Base-by-base conservation (phyloP, 1,284 basidiomycete genomes). In the Chondrostereum purpureum region DNA sequence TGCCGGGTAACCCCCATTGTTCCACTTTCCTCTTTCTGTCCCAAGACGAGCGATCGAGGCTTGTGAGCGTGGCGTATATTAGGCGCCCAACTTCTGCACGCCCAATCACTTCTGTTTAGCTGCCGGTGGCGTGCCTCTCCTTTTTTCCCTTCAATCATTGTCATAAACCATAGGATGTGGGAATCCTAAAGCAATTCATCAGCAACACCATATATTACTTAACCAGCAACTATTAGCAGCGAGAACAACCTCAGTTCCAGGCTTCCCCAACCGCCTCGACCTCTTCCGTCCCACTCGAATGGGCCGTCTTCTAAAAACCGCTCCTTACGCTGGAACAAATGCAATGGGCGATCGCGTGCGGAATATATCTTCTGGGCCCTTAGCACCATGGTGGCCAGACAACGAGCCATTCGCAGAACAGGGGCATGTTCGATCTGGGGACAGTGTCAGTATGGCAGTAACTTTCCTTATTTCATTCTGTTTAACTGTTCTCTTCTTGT, bases 301-400 rank as follows among this genome's bases (percentile, higher is more conserved):
- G 34, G 59, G n/a, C n/a, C n/a, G n/a, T n/a, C n/a, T n/a, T n/a
- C n/a, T n/a, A n/a, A n/a, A 80, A 83, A 49, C 83, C 82, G 16
- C 68, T 86, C 38, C 73, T 90, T 48, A 89, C 88, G 3, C 83
- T 13, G 87, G 87, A 0, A 75, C 81, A 13, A 75, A 78, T 51
- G 78, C 82, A 36, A 62, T 75, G 19, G 84, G 85, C 43, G 87
- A 87, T 6, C 77, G 77, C 50, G 84, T 89, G 11, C 83, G 82
- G 55, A 88, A 89, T 56, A 62, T 90, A 48, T 88, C 84, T 14
- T 65, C 54, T 31, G 83, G 89, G 56, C 83, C 85, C 10, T 58
- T 80, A 35, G 55, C 66, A 27, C 83, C 87, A 1, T 89, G 83
- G 57, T 90, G 87, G 88, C 87, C 88, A 4, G 86, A 88, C 60